A percentile compares a stretch with the other conserved stretches of the same genome.
Evolutionary conservation across 148 eudicot species (phyloP).

Genomic region (Spergularia marina): DNA sequence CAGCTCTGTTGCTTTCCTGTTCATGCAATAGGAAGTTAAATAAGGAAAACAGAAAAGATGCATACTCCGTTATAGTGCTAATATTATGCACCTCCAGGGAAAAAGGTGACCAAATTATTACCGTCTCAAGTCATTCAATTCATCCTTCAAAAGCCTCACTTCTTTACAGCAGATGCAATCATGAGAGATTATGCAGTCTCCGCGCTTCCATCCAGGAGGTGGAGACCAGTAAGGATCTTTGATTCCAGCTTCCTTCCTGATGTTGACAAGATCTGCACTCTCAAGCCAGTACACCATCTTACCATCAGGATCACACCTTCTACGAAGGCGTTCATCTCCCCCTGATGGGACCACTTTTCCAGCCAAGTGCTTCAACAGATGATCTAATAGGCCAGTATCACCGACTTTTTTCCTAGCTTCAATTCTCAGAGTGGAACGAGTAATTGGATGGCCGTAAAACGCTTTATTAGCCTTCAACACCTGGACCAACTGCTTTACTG

Average conservation of each 20-base stretch:
- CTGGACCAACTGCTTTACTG: constrained; percentile 51
- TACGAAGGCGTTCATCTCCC: constrained; percentile 63
- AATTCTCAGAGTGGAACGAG: constrained; percentile 59
- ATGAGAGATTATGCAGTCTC: constrained; percentile 42
- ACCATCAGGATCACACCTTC: constrained; percentile 80
- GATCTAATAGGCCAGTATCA: constrained; percentile 93
- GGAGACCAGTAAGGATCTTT: constrained; percentile 90
- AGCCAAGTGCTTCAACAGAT: constrained; percentile 89
- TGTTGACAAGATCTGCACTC: constrained; percentile 60
- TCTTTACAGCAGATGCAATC: constrained; percentile 33
- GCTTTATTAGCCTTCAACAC: constrained; percentile 70
- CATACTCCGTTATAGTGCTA: neutral
- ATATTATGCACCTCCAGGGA: neutral
- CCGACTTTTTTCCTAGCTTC: constrained; percentile 80
- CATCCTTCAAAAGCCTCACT: constrained; percentile 34
- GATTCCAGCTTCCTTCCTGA: constrained; percentile 74
- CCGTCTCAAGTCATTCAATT: constrained; percentile 35
- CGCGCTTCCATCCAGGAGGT: constrained; percentile 89
- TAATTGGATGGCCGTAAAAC: constrained; percentile 49
- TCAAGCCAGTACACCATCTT: constrained; percentile 96
- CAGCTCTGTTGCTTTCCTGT: constrained; percentile 24
- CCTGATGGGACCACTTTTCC: constrained; percentile 71
- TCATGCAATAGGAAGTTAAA: neutral
- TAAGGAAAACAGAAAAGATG: neutral
- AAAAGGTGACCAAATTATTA: constrained; percentile 11